phyloP scores from a whole-genome alignment of 805 yeast species.

The Saccharomyces paradoxus region DNA sequence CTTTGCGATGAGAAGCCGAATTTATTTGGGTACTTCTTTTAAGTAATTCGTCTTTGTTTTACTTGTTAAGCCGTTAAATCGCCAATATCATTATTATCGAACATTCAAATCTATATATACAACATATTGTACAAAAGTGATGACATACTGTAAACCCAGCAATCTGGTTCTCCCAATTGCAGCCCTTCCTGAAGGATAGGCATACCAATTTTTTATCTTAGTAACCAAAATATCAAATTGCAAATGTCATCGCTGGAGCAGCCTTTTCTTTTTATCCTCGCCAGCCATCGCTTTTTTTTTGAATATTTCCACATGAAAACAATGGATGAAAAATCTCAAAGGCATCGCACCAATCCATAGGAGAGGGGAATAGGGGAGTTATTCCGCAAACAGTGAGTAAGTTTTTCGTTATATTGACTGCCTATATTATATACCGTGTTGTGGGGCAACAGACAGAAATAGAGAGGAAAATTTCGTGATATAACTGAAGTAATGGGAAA shows the following conservation, averaged over 20 bases:
- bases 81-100: neutral
- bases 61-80: neutral
- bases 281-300: neutral
- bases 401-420: neutral
- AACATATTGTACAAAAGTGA: neutral
- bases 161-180: neutral
- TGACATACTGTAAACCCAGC: neutral
- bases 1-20: neutral
- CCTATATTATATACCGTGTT: neutral
- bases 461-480: neutral
- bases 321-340: neutral
- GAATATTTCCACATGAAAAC: neutral
- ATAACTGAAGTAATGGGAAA: neutral
- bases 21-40: neutral
- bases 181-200: neutral
- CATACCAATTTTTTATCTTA: neutral
- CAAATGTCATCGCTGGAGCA: neutral
- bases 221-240: neutral
- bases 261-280: neutral
- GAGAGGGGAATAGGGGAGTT: neutral
- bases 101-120: neutral
- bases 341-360: neutral
- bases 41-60: neutral
- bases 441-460: neutral
- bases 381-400: neutral